Evolutionary conservation across 352 stramenopile genomes (phyloP), one percentile per base, ranked within the genome.

Genomic region (Peronospora destructor): DNA sequence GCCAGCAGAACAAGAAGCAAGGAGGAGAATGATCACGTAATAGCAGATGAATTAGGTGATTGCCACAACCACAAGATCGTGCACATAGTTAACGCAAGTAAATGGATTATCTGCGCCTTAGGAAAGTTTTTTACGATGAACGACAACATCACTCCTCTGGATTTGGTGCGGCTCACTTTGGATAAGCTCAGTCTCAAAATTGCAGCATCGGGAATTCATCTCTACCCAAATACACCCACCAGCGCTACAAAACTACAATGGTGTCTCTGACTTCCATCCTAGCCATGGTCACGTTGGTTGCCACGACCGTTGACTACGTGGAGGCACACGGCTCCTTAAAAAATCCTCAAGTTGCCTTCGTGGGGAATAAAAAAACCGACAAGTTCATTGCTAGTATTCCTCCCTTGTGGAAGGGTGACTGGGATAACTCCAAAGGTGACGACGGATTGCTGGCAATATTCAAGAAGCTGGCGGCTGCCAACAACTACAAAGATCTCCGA

Each of bases 401-500:
- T 2, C 61, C 56, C 4, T 46, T 59, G 16, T 66, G 46, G 56
- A 55, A 61, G 25, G 56, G 56, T 4, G 43, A 56, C 41, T 69
- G 60, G 60, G 37, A 61, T 8, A 19, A 45, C 2, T 33, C 41
- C n/a, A 40, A 61, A 6, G 40, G 45, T 11, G 50, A 57, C 19
- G 49, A 59, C 10, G 30, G 42, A 28, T 19, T 62, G 3, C 32
- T 65, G 2, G 49, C 47, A 10, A 14, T 66, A 2, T 70, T 58
- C 44, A 66, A 66, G 48, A 19, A 60, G 12, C 36, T 67, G 9
- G 54, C 56, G 39, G 41, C 33, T 12, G 38, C 57, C 30, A 61
- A 61, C 43, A 61, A 56, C 23, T 19, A 44, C 13, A 61, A 56
- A 33, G 48, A 66, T 49, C 55, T 70, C 6, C 61, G 57, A 3